These are phyloP conservation scores for Aspergillus hortae DNA, from an alignment of 2,329 filamentous ascomycete species.

Conservation along the genomic window DNA sequence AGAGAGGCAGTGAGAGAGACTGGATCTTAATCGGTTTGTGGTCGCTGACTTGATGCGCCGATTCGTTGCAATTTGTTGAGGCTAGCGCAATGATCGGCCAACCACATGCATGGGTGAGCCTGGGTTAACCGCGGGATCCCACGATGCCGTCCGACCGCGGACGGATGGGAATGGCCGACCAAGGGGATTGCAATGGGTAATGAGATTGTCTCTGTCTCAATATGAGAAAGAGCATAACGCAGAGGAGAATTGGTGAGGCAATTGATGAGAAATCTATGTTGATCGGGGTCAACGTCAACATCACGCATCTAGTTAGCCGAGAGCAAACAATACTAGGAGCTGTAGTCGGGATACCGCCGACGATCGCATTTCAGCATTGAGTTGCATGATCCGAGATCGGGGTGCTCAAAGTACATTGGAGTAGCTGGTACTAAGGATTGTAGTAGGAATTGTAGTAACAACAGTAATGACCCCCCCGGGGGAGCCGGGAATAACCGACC, in stretches of 20 bases:
- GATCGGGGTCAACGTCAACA: too few relatives aligned
- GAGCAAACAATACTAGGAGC: not conserved
- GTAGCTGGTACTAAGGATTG: too few relatives aligned
- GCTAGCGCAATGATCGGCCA: not conserved
- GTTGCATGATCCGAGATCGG: slow-evolving; percentile 1
- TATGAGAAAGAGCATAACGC: too few relatives aligned
- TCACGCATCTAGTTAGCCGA: too few relatives aligned
- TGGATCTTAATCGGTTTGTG: not conserved
- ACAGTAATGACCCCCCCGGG: not conserved
- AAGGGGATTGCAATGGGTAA: not conserved
- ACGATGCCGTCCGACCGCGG: slow-evolving; percentile 11
- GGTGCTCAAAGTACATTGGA: too few relatives aligned
- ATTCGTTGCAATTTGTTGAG: not conserved
- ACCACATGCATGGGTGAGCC: slow-evolving; percentile 1
- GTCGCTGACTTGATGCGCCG: not conserved
- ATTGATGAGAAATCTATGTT: too few relatives aligned
- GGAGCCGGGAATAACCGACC: slow-evolving; percentile 5
- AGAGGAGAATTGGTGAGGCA: too few relatives aligned
- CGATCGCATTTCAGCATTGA: too few relatives aligned
- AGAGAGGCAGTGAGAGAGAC: slow-evolving; percentile 3
- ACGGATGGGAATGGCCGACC: not conserved
- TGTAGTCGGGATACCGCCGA: not conserved
- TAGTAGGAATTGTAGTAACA: too few relatives aligned
- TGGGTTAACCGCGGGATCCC: slow-evolving; percentile 6
- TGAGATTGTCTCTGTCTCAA: too few relatives aligned